Evolutionary conservation across 2,329 filamentous ascomycete species (phyloP).

Genomic region (Penicillium sp.): DNA sequence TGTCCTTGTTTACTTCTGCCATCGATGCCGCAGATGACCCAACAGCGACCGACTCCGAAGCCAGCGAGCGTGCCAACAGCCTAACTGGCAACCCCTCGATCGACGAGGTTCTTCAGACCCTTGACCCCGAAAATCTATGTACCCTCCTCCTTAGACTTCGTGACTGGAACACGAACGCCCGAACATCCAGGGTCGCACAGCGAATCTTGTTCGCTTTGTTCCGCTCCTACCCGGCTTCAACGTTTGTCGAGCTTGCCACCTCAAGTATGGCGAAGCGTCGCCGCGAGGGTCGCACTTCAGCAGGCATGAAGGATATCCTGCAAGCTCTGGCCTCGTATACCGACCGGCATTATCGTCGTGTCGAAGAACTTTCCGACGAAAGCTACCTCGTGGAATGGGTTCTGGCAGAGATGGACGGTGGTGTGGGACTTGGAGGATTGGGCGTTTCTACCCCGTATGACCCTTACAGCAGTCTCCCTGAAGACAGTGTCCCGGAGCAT

Average conservation of each 20-base stretch:
- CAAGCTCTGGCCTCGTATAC: constrained; percentile 85
- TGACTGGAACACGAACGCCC: constrained; percentile 96
- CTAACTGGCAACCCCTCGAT: constrained; percentile 51
- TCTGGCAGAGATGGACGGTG: constrained; percentile 78
- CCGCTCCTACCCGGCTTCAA: constrained; percentile 67
- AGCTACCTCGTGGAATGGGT: constrained; percentile 93
- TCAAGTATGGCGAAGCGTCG: too few relatives aligned
- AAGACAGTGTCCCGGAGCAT: constrained; percentile 23
- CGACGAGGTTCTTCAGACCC: constrained; percentile 68
- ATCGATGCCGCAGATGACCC: constrained; percentile 61
- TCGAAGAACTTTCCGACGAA: constrained; percentile 86
- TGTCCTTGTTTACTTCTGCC: constrained; percentile 73
- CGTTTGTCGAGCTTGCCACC: constrained; percentile 60
- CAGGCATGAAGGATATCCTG: constrained; percentile 70
- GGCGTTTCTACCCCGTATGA: constrained; percentile 19
- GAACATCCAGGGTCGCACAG: constrained; percentile 76
- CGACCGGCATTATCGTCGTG: constrained; percentile 78
- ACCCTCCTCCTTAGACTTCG: constrained; percentile 69
- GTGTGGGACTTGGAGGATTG: constrained; percentile 40
- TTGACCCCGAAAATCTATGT: constrained; percentile 80
- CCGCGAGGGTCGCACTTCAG: constrained; percentile 35
- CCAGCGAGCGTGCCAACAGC: constrained; percentile 23
- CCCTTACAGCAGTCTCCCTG: too few relatives aligned
- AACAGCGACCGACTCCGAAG: constrained; percentile 19
- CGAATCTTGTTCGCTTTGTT: constrained; percentile 72